These are phyloP conservation scores for Ramichloridium luteum DNA, from an alignment of 2,329 filamentous ascomycete species.

Conservation along the genomic window DNA sequence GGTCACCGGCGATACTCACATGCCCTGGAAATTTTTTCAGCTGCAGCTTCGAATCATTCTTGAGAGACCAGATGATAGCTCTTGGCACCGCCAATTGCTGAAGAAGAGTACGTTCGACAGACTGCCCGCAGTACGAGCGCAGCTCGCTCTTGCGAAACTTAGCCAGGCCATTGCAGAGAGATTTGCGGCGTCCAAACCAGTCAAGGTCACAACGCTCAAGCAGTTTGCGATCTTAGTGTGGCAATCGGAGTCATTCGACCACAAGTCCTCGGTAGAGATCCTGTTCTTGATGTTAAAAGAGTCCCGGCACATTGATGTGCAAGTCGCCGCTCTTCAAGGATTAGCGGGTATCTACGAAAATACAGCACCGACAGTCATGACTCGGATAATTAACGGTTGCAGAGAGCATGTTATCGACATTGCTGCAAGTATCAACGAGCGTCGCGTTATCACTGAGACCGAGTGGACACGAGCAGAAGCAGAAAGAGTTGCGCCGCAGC, in stretches of 20 bases:
- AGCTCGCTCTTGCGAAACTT: constrained; percentile 21
- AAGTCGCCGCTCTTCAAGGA: constrained; percentile 23
- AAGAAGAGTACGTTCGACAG: constrained; percentile 22
- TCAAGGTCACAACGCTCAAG: constrained; percentile 35
- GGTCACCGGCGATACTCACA: not conserved
- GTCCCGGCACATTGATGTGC: constrained; percentile 28
- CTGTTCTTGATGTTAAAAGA: constrained; percentile 22
- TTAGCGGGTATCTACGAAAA: constrained; percentile 17
- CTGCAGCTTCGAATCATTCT: constrained; percentile 5
- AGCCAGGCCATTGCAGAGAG: constrained; percentile 21
- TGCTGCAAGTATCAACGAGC: constrained; percentile 26
- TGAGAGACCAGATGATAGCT: constrained; percentile 24
- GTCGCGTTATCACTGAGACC: constrained; percentile 17
- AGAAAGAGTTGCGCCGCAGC: constrained; percentile 2
- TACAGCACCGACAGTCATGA: constrained; percentile 12
- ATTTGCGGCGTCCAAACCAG: constrained; percentile 16
- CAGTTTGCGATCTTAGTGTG: constrained; percentile 29
- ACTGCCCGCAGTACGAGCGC: constrained; percentile 22
- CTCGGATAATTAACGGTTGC: not conserved
- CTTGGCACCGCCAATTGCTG: constrained; percentile 31
- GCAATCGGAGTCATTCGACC: constrained; percentile 23
- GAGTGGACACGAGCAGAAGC: constrained; percentile 23
- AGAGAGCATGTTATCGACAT: constrained; percentile 21
- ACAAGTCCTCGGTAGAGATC: constrained; percentile 20
- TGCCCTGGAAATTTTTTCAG: constrained; percentile 3